Percentiles rank a stretch among this genome's conserved stretches.
phyloP scores from a whole-genome alignment of 176 grass and related monocot genomes.

The sorghum (Sorghum bicolor) region DNA sequence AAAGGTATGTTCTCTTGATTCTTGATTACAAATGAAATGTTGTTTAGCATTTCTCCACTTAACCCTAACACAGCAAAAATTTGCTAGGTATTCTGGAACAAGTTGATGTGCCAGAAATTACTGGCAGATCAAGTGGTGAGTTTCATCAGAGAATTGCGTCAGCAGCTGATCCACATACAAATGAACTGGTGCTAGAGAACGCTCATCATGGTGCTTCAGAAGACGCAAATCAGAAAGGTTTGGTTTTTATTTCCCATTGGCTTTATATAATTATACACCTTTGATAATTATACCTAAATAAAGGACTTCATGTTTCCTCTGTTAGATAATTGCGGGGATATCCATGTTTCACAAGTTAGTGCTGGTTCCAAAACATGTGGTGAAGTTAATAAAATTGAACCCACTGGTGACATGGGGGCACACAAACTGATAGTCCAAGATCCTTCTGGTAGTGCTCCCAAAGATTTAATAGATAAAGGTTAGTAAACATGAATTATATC shows the following conservation, averaged over 20 bases:
- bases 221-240: constrained; percentile 47
- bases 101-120: constrained; percentile 1
- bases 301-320: not conserved
- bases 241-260: not conserved
- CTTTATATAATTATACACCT: not conserved
- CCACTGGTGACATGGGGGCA: constrained; percentile 6
- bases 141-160: constrained; percentile 8
- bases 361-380: constrained; percentile 19
- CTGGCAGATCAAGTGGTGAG: not conserved
- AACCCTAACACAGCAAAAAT: not conserved
- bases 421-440: constrained; percentile 22
- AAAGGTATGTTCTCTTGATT: constrained; percentile 26
- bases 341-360: constrained; percentile 17
- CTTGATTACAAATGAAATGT: constrained; percentile 1
- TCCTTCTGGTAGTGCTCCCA: constrained; percentile 21
- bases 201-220: constrained; percentile 15
- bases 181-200: constrained; percentile 22
- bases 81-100: constrained; percentile 28
- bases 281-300: not conserved
- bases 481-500: constrained; percentile 9
- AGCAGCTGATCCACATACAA: constrained; percentile 1
- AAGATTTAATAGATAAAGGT: constrained; percentile 23
- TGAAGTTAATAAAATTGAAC: constrained; percentile 29
- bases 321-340: constrained; percentile 17
- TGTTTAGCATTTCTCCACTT: constrained; percentile 7